phyloP scores from a whole-genome alignment of 768 basidiomycete species.

The Rhodotorula babjevae region DNA sequence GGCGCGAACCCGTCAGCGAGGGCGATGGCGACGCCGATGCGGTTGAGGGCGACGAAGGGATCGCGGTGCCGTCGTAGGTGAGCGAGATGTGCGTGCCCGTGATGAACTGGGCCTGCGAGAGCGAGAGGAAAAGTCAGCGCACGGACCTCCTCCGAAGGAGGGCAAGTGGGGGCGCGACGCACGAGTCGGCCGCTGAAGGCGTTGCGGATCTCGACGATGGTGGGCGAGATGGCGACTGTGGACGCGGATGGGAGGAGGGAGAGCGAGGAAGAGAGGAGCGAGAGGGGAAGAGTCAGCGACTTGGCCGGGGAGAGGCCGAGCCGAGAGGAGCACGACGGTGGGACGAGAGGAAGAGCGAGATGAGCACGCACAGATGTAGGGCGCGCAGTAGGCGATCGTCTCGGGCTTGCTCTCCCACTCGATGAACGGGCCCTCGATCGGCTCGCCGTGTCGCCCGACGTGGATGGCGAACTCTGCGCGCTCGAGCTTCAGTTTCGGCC shows the following conservation, averaged over 20 bases:
- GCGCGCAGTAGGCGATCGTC: constrained; percentile 79
- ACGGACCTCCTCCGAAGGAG: no score
- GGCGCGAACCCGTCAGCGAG: background rate
- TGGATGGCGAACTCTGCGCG: constrained; percentile 66
- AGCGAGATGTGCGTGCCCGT: constrained; percentile 74
- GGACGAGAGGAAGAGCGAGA: constrained; percentile 33
- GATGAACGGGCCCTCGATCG: constrained; percentile 51
- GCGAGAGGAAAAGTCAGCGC: background rate
- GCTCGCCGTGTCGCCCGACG: constrained; percentile 74
- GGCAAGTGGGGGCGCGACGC: background rate
- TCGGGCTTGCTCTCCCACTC: constrained; percentile 95
- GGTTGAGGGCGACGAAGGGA: background rate
- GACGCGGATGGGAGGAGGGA: background rate
- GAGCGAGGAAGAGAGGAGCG: no score
- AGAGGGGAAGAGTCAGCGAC: background rate
- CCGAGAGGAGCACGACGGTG: no score
- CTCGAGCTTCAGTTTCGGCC: background rate
- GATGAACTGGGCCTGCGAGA: constrained; percentile 60
- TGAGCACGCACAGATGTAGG: constrained; percentile 56
- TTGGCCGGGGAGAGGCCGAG: constrained; percentile 54
- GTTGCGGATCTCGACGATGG: constrained; percentile 41
- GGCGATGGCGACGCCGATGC: background rate
- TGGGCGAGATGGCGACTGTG: constrained; percentile 38
- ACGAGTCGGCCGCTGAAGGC: constrained; percentile 64
- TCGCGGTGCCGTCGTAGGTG: constrained; percentile 70